Evolutionary conservation across 371 early-diverging fungal genomes (phyloP), one percentile per base, ranked within the genome.

Genomic region (Rozella allomycis): DNA sequence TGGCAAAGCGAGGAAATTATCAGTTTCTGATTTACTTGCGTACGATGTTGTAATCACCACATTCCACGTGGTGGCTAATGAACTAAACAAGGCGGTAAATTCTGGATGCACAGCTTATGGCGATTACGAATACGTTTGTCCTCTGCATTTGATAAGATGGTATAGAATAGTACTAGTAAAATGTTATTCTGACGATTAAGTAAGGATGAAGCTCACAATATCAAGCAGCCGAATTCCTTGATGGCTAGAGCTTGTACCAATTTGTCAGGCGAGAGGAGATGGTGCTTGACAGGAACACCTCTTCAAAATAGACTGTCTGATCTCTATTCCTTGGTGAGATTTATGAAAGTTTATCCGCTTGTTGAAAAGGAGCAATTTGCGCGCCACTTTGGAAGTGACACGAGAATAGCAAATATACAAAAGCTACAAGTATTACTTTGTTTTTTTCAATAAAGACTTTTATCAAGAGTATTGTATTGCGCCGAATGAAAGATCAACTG

Each of bases 221-320:
- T 79, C 35, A 70, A 70, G 32, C 67, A 71, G 26, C 44, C 59
- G 1, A 17, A 41, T 37, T 2, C 67, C 68, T 26, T 55, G 58
- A 39, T 60, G 60, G 5, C 55, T 72, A 1, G 60, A 54, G n/a
- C 68, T 68, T 0, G 67, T 65, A 26, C 56, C 44, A 25, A 42
- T 14, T 34, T 87, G 2, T 36, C 45, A 3, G 54, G 76, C 2
- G 45, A 46, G 16, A 70, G 74, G 27, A 55, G 84, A 28, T 82
- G 83, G 76, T 75, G 83, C 31, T 50, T 91, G 23, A 80, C 84
- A 3, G 91, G 87, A 31, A 81, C 72, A 10, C 66, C 68, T n/a
- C 62, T 83, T 17, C 81, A 83, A 47, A 93, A 93, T 56, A 72
- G 65, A 31, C 51, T 86, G 13, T 74, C 74, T 19, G 93, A 93